Evolutionary conservation across 1,284 basidiomycete species (phyloP).

Genomic region (Cutaneotrichosporon sp.): DNA sequence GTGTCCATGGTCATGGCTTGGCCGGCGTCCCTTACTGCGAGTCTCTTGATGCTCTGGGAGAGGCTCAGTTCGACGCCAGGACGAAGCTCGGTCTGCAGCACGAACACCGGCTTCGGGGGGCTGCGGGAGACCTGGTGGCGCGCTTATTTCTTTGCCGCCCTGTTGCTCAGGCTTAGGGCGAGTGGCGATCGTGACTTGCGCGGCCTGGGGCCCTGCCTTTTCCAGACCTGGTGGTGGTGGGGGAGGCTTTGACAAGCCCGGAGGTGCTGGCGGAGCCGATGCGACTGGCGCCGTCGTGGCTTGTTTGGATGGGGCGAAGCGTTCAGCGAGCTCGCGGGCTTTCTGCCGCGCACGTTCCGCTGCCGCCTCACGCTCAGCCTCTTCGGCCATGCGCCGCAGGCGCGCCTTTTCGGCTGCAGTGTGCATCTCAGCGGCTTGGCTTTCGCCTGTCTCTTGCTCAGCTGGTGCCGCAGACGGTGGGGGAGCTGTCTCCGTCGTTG

Average conservation of each 20-base stretch:
- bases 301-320: slow-evolving; percentile 51
- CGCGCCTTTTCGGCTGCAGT: slow-evolving; percentile 80
- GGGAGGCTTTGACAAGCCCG: slow-evolving; percentile 9
- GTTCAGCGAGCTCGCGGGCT: slow-evolving; percentile 75
- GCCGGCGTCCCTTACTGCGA: background rate
- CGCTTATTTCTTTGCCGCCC: no score
- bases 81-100: slow-evolving; percentile 11
- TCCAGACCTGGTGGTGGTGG: slow-evolving; percentile 10
- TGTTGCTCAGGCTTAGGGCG: slow-evolving; percentile 1
- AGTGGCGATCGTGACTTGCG: slow-evolving; percentile 11
- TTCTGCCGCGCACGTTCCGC: slow-evolving; percentile 78
- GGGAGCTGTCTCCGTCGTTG: background rate
- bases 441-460: slow-evolving; percentile 45
- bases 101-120: background rate
- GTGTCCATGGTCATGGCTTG: slow-evolving; percentile 2
- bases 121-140: no score
- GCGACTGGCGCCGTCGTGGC: background rate
- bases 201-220: background rate
- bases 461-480: background rate
- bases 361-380: slow-evolving; percentile 74
- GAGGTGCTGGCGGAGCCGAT: slow-evolving; percentile 8
- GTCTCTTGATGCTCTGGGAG: background rate
- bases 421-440: slow-evolving; percentile 80
- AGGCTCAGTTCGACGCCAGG: slow-evolving; percentile 10
- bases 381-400: slow-evolving; percentile 65